A percentile compares a stretch with the other conserved stretches of the same genome.
phyloP scores from a whole-genome alignment of 1,139 yeast genomes.

The Pichia sp. region DNA sequence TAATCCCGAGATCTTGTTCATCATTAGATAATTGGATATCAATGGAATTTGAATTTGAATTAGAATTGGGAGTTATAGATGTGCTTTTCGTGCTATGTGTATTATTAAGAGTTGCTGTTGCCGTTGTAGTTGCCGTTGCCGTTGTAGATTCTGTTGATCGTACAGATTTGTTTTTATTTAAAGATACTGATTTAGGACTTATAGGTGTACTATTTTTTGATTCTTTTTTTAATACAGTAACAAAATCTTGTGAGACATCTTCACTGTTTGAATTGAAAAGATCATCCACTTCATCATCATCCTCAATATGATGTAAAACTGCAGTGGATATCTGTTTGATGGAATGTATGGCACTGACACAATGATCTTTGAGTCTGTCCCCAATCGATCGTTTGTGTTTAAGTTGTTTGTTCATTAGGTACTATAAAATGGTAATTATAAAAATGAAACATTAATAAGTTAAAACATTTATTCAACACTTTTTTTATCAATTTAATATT shows the following conservation, averaged over 20 bases:
- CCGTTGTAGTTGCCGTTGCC: not conserved
- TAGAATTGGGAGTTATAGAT: not conserved
- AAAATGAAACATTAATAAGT: no score
- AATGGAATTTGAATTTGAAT: not conserved
- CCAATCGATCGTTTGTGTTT: slow-evolving; percentile 11
- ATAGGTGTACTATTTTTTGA: not conserved
- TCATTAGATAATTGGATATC: not conserved
- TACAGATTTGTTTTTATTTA: not conserved
- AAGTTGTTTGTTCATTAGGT: slow-evolving; percentile 4
- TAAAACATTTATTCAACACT: no score
- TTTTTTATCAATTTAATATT: no score
- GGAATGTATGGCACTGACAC: slow-evolving; percentile 9
- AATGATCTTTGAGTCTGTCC: slow-evolving; percentile 5
- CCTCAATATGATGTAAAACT: slow-evolving; percentile 7
- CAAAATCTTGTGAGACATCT: not conserved
- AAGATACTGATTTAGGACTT: no score
- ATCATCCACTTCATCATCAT: slow-evolving; percentile 7
- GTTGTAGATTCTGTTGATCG: not conserved
- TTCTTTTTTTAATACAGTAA: slow-evolving; percentile 2
- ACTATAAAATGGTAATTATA: no score
- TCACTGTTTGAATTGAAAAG: not conserved
- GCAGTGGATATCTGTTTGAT: slow-evolving; percentile 11
- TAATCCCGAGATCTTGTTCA: no score
- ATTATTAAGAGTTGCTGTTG: not conserved
- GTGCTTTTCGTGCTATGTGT: slow-evolving; percentile 4